Evolutionary conservation across 805 yeast genomes (phyloP), one percentile per base, ranked within the genome.

Genomic region (Myxozyma sirexii): DNA sequence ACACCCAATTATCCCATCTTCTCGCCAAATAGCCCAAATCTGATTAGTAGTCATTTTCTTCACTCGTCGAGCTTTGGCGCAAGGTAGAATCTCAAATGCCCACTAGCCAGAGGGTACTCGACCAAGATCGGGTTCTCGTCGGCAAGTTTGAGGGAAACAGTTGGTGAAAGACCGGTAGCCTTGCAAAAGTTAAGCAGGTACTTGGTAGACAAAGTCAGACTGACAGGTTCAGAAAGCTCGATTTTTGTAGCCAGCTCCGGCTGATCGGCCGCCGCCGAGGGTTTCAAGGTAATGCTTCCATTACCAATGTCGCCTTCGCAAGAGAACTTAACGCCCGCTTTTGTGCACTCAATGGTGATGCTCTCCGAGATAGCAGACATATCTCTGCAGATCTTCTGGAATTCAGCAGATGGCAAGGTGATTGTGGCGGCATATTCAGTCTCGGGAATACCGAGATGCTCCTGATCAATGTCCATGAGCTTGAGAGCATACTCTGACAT

Each of bases 381-480:
- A 74, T 94, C 98, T 69, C 96, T 84, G 55, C 90, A 88, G 66
- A 89, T 86, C 73, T 91, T 90, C 73, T 94, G 85, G 76, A 94
- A 90, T 70, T 93, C 98, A 26, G 81, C 69, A 24, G 97, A 79
- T 60, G 98, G 97, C 88, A 94, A 83, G 59, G 89, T 84, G 69
- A 94, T 81, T 63, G 88, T 85, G 39, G 94, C 84, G 72, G 90
- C 96, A 73, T 88, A 88, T 65, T 90, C 96, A 84, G 92, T 86
- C 69, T 91, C 98, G 69, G 96, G 98, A 72, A 94, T 89, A 69
- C 88, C 86, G 70, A 94, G 83, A 77, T 89, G 89, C 72, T 94
- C 98, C 54, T 96, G 89, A 74, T 94, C 98, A 67, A 94, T 90
- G 72, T 93, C 96, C 97, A 94, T 91, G 73, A 94, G 82, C 74